These are phyloP conservation scores for Pyracantha coccinea DNA, from an alignment of 331 rosid genomes.

Conservation along the genomic window DNA sequence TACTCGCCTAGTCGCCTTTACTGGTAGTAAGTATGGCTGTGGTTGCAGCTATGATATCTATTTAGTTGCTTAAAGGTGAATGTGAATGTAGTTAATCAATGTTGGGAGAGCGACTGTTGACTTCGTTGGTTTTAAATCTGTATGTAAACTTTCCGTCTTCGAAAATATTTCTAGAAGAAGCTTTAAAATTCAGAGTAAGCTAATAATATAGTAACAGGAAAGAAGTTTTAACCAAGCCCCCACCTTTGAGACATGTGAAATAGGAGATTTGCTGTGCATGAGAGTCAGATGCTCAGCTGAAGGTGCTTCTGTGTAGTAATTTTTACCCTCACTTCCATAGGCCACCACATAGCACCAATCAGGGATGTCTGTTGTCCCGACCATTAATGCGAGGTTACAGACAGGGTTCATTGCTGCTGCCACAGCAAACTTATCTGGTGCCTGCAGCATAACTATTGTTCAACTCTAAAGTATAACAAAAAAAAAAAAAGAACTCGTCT, in stretches of 20 bases:
- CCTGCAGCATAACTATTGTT: constrained; percentile 39
- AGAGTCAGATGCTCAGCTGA: constrained; percentile 49
- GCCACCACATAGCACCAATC: constrained; percentile 84
- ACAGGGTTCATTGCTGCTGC: constrained; percentile 82
- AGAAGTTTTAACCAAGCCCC: neutral
- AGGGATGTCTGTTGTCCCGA: constrained; percentile 81
- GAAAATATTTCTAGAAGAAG: neutral
- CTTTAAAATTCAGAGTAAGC: neutral
- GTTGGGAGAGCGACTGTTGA: neutral
- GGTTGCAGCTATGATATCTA: neutral
- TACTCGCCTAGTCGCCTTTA: neutral
- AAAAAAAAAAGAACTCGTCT: neutral
- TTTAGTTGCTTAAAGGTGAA: neutral
- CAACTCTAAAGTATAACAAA: neutral
- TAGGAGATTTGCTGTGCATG: constrained; percentile 76
- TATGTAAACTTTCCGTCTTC: too few relatives aligned
- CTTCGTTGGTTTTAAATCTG: too few relatives aligned
- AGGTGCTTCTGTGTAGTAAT: constrained; percentile 63
- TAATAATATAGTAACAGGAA: neutral
- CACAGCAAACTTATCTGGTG: constrained; percentile 78
- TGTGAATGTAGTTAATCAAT: neutral
- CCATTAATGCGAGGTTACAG: constrained; percentile 78
- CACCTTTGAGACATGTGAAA: constrained; percentile 74
- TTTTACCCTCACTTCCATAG: constrained; percentile 47
- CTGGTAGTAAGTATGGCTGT: neutral